Evolutionary conservation across 345 rosid genomes (phyloP), one percentile per base, ranked within the genome.

Genomic region (Acer yangbiense): DNA sequence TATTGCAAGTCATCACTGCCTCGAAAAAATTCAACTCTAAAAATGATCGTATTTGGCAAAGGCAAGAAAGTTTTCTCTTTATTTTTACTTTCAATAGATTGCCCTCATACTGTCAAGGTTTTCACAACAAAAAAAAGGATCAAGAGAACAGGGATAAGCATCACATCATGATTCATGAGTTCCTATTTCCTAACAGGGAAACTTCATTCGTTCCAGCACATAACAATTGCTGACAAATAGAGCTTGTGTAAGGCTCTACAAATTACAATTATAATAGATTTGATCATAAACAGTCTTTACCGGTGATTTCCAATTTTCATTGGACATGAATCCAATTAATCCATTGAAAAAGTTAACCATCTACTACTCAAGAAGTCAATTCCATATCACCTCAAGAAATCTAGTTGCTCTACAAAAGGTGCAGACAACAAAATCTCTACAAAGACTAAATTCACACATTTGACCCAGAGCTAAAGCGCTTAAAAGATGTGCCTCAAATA

Each of bases 131-230:
- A 23, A 23, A 23, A 23, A 23, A 23, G 25, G 25, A 23, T 23
- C 25, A 23, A 23, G 25, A 23, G 25, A 39, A 35, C 6, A 57
- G 20, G 68, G 41, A 60, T 61, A 9, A 23, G 41, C 46, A 73
- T 58, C 17, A 73, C 48, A 25, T 41, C 43, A 23, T 23, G 25
- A 23, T 23, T 23, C 25, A 23, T 18, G 21, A 7, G 20, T 73
- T 55, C 29, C 75, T 12, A 72, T n/a, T 35, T 29, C 65, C 21
- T 72, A 16, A 35, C 75, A 72, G 65, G 43, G 61, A 72, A 57
- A 57, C 20, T 32, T 58, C 43, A 57, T 27, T 8, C 69, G 8
- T 60, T 60, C 68, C 27, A 2, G 64, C 64, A 4, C 55, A 61
- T 62, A 72, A 72, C 9, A 71, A n/a, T 35, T 43, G 76, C 23